Evolutionary conservation across 2,329 filamentous ascomycete genomes (phyloP).

Genomic region (Penicillium glabrum): DNA sequence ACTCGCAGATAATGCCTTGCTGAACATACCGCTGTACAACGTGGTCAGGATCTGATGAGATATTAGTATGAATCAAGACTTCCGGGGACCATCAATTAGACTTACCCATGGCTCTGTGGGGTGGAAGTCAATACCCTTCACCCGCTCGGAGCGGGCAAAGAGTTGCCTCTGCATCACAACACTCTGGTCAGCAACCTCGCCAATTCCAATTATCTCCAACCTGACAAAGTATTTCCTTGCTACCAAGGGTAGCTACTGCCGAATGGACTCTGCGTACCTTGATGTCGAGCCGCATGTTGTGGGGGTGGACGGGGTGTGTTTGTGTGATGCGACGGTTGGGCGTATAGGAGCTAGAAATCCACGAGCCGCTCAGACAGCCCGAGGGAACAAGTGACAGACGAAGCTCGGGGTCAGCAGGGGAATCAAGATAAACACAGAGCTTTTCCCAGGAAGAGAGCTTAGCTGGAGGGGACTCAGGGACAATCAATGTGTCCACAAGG

Average conservation of each 20-base stretch:
- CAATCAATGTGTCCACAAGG: conserved; percentile 31
- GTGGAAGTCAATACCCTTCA: conserved; percentile 97
- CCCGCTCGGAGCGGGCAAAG: conserved; percentile 88
- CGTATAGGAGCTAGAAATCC: conserved; percentile 30
- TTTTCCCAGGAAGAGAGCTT: conserved; percentile 17
- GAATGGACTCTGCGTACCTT: conserved; percentile 48
- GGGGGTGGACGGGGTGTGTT: conserved; percentile 30
- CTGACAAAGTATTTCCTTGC: background rate
- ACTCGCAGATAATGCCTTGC: conserved; percentile 5
- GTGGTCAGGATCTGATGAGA: conserved; percentile 73
- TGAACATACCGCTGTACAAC: conserved; percentile 79
- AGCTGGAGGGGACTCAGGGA: conserved; percentile 26
- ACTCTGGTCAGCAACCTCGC: conserved; percentile 39
- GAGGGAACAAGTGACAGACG: conserved; percentile 15
- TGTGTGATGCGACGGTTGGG: conserved; percentile 37
- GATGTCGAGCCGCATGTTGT: conserved; percentile 60
- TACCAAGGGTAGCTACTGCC: background rate
- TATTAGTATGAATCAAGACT: conserved; percentile 2
- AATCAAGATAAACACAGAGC: conserved; percentile 14
- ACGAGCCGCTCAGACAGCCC: conserved; percentile 37
- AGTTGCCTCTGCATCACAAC: conserved; percentile 65
- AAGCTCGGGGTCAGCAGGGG: conserved; percentile 11
- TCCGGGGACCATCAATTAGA: conserved; percentile 5
- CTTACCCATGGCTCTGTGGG: conserved; percentile 91
- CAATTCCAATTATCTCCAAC: background rate